Percentiles rank a stretch among this genome's conserved stretches.
These are phyloP conservation scores for Plantago coronopus DNA, from an alignment of 305 asterid species.

Conservation along the genomic window DNA sequence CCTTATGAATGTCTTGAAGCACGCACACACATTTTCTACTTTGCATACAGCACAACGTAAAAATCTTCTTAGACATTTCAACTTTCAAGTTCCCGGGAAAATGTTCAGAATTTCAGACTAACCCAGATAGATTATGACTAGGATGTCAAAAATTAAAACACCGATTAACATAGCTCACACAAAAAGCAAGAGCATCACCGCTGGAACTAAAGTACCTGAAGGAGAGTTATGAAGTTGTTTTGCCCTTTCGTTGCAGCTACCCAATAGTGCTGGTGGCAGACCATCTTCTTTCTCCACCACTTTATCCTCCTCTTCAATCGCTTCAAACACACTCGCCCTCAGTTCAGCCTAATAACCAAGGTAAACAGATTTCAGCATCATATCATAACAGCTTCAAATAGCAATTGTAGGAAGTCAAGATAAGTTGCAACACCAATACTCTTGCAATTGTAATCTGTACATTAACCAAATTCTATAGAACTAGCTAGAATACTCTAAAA, in stretches of 20 bases:
- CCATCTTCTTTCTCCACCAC: constrained; percentile 72
- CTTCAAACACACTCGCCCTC: constrained; percentile 95
- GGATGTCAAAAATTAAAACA: no score
- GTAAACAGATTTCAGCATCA: constrained; percentile 22
- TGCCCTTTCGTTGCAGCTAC: constrained; percentile 95
- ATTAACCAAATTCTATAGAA: background rate
- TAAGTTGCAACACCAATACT: background rate
- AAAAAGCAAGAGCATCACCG: background rate
- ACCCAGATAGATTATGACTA: no score
- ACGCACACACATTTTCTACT: no score
- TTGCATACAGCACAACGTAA: no score
- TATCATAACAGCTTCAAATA: background rate
- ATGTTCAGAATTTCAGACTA: no score
- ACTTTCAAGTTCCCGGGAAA: no score
- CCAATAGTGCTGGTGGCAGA: constrained; percentile 84
- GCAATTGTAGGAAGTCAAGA: background rate
- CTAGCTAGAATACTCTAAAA: background rate
- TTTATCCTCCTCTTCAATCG: constrained; percentile 92
- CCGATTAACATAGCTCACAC: background rate
- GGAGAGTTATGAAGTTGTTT: constrained; percentile 89
- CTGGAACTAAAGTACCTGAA: constrained; percentile 44
- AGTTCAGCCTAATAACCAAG: constrained; percentile 65
- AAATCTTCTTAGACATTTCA: no score
- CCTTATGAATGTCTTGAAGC: background rate
- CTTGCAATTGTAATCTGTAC: background rate